A percentile compares a stretch with the other conserved stretches of the same genome.
These are phyloP conservation scores for Pythium aristosporum DNA, from an alignment of 352 stramenopile genomes.

Conservation along the genomic window DNA sequence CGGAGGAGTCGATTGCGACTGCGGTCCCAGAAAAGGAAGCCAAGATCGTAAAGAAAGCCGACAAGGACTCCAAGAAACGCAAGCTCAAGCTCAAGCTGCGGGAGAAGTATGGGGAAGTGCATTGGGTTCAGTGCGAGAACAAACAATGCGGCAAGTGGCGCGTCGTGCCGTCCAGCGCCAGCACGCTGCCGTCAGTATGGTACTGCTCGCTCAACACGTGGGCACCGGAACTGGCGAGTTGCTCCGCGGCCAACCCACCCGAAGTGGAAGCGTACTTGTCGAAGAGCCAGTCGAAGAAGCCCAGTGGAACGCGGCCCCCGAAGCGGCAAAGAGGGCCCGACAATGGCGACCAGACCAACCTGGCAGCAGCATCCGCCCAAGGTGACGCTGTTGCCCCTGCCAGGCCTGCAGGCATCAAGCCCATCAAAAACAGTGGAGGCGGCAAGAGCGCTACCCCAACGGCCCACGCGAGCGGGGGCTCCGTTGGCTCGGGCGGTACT, in stretches of 20 bases:
- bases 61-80: slow-evolving; percentile 76
- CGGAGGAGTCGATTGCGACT: background rate
- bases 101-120: slow-evolving; percentile 82
- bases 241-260: slow-evolving; percentile 59
- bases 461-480: background rate
- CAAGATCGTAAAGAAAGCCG: slow-evolving; percentile 46
- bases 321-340: slow-evolving; percentile 49
- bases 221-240: slow-evolving; percentile 69
- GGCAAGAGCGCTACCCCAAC: slow-evolving; percentile 25
- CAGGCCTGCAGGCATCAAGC: slow-evolving; percentile 8
- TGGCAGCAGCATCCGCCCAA: background rate
- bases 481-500: background rate
- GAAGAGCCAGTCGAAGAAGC: slow-evolving; percentile 63
- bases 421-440: slow-evolving; percentile 7
- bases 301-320: slow-evolving; percentile 31
- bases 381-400: background rate
- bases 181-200: slow-evolving; percentile 89
- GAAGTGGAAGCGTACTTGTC: slow-evolving; percentile 71
- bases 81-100: slow-evolving; percentile 73
- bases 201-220: slow-evolving; percentile 84
- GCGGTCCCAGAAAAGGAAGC: slow-evolving; percentile 8
- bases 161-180: slow-evolving; percentile 89
- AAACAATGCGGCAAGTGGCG: slow-evolving; percentile 95
- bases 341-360: background rate
- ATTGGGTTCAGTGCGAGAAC: slow-evolving; percentile 96